Evolutionary conservation across 1,139 yeast species (phyloP).

Genomic region (Sugiyamaella paludigena): DNA sequence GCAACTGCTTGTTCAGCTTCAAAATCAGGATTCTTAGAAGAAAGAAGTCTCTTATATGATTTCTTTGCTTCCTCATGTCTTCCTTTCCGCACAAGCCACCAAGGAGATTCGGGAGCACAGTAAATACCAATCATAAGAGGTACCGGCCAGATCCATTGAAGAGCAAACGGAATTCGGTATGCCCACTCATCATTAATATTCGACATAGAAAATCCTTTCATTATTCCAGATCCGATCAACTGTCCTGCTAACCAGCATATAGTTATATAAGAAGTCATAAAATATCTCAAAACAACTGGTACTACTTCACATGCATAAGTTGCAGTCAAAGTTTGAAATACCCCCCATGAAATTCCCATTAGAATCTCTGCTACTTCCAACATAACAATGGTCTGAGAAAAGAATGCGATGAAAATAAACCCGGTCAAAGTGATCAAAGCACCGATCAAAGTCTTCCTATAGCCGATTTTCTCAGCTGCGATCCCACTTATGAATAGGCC

Average conservation of each 20-base stretch:
- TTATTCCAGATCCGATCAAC: constrained; percentile 41
- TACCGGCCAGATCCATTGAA: constrained; percentile 62
- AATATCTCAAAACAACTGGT: constrained; percentile 44
- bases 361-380: constrained; percentile 46
- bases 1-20: constrained; percentile 28
- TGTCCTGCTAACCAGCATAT: constrained; percentile 47
- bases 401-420: constrained; percentile 44
- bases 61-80: constrained; percentile 43
- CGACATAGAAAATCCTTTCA: constrained; percentile 38
- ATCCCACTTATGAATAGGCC: constrained; percentile 21
- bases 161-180: constrained; percentile 47
- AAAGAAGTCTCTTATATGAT: constrained; percentile 28
- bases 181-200: constrained; percentile 32
- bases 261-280: constrained; percentile 40
- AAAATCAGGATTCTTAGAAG: constrained; percentile 27
- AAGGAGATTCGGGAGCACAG: constrained; percentile 58
- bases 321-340: constrained; percentile 44
- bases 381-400: constrained; percentile 40
- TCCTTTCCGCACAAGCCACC: constrained; percentile 49
- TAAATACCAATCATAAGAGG: constrained; percentile 54
- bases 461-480: constrained; percentile 46
- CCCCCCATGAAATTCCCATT: constrained; percentile 48
- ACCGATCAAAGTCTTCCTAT: constrained; percentile 46
- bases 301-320: constrained; percentile 50
- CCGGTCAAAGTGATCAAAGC: constrained; percentile 22